Evolutionary conservation across 441 rosid species (phyloP).

Genomic region (Croton laevigatus): DNA sequence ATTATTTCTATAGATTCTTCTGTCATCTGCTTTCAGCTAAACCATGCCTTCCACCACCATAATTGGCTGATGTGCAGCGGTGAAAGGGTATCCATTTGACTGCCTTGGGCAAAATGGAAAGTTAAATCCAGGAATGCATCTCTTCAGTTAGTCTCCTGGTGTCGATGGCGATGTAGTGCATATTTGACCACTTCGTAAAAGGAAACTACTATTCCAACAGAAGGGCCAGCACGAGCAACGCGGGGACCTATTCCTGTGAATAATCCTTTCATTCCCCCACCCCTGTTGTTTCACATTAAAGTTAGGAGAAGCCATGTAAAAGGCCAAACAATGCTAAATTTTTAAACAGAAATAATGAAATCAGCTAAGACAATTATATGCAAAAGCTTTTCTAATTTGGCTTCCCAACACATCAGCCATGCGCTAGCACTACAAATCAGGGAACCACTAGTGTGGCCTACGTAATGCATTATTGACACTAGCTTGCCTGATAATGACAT

Average conservation of each 20-base stretch:
- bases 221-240: slow-evolving; percentile 90
- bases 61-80: too few relatives aligned
- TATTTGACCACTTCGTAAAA: slow-evolving; percentile 89
- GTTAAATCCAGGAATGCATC: not conserved
- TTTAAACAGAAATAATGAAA: not conserved
- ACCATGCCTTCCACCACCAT: too few relatives aligned
- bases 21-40: too few relatives aligned
- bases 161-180: slow-evolving; percentile 37
- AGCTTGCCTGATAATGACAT: not conserved
- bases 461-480: not conserved
- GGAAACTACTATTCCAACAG: slow-evolving; percentile 95
- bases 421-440: not conserved
- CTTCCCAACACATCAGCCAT: not conserved
- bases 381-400: slow-evolving; percentile 4
- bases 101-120: too few relatives aligned
- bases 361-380: not conserved
- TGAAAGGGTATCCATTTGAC: too few relatives aligned
- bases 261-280: slow-evolving; percentile 73
- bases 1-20: not conserved
- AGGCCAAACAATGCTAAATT: not conserved
- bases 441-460: not conserved
- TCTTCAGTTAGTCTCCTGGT: slow-evolving; percentile 13
- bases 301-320: not conserved
- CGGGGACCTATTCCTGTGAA: slow-evolving; percentile 89
- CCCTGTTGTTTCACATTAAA: slow-evolving; percentile 51